A percentile compares a stretch with the other conserved stretches of the same genome.
Evolutionary conservation across 306 rosid genomes (phyloP).

Genomic region (Abrus pulchellus): DNA sequence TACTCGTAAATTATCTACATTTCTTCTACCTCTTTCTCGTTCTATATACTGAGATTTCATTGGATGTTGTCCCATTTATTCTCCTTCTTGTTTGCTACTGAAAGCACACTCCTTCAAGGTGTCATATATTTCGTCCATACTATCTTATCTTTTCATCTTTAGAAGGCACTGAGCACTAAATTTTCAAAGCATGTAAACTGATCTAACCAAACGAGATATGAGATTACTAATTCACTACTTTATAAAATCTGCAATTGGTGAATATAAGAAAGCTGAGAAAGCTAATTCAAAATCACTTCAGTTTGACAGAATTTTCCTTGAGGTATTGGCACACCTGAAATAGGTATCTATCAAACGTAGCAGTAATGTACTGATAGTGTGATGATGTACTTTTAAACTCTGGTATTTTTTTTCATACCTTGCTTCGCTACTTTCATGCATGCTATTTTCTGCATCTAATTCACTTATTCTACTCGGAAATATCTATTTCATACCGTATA

Average conservation of each 20-base stretch:
- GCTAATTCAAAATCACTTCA: neutral
- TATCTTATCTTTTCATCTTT: conserved; percentile 72
- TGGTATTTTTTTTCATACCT: no score
- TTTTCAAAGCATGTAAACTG: conserved; percentile 49
- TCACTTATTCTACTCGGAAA: no score
- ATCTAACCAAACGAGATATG: no score
- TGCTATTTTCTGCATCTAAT: no score
- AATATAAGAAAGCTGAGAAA: neutral
- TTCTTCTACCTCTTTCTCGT: neutral
- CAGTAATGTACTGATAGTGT: no score
- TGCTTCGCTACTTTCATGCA: no score
- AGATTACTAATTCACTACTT: neutral
- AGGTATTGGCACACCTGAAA: no score
- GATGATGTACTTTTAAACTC: no score
- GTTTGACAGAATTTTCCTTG: neutral
- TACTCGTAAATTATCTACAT: conserved; percentile 48
- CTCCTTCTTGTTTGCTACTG: conserved; percentile 81
- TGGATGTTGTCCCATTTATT: conserved; percentile 72
- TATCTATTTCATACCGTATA: no score
- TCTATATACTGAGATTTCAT: conserved; percentile 52
- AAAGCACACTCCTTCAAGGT: conserved; percentile 80
- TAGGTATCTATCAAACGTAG: no score
- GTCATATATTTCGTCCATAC: conserved; percentile 69
- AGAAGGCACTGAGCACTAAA: conserved; percentile 82
- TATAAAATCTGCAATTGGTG: neutral